Evolutionary conservation across 164 flowering plant genomes (phyloP), one percentile per base, ranked within the genome.

Genomic region (Umbilicus rupestris): DNA sequence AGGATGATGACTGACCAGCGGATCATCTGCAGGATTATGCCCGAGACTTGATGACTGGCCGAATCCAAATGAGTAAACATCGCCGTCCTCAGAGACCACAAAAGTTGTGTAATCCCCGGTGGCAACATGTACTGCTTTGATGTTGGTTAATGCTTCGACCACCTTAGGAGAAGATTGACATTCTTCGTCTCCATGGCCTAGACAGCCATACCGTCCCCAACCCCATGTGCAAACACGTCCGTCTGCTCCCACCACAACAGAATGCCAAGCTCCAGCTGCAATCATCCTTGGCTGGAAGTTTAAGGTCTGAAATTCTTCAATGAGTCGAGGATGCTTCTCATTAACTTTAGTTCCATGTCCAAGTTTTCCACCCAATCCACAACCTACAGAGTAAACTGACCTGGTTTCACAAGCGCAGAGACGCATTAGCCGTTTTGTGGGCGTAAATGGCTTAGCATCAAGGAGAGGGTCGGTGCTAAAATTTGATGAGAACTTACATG

Each of bases 211-310:
- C 1, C 92, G 86, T 1, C 97, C 97, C 99, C 99, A 95, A 29
- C 99, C 99, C 99, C 99, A 95, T 2, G 99, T 95, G 78, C 97
- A 95, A 4, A 95, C 99, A 47, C 99, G 79, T 19, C 99, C 99
- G 69, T 95, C 99, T 31, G 67, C 76, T 7, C 99, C 98, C 17
- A 92, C 96, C 15, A 87, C 98, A 59, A 95, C 98, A 64, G 97
- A 97, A 77, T 92, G 99, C 98, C 98, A 95, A 67, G 99, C 94
- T 73, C 98, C 99, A 20, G 99, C 97, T 8, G 99, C 87, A 62
- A 95, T 87, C 33, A 85, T 92, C 74, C n/a, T 59, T 0, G 99
- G 99, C 78, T 94, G 92, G 69, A 94, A 82, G 69, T 84, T 91
- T 78, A 94, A 70, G 35, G 76, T 73, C 70, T 72, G 83, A 69